phyloP scores from a whole-genome alignment of 805 yeast genomes.

The Starmerella riodocensis region DNA sequence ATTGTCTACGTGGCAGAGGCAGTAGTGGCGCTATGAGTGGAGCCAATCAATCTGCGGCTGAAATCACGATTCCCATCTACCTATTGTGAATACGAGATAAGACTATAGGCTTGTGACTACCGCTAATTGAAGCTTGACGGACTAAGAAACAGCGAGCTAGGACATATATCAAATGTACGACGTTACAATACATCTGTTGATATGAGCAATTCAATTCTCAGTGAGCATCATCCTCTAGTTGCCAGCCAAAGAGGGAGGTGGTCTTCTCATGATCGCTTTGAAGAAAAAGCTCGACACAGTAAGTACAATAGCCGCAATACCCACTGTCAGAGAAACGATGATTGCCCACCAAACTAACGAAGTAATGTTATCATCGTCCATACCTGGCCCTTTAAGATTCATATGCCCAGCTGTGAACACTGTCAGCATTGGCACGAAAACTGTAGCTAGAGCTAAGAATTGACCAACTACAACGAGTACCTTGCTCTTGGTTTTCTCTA shows the following conservation, averaged over 20 bases:
- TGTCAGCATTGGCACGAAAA: conserved; percentile 5
- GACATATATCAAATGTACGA: too few species aligned
- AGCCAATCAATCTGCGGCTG: too few species aligned
- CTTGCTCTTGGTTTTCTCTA: conserved; percentile 5
- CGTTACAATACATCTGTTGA: too few species aligned
- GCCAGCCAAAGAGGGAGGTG: not conserved
- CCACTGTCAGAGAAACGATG: not conserved
- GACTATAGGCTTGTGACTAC: too few species aligned
- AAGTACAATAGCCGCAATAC: not conserved
- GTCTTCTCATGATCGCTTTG: not conserved
- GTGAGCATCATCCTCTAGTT: too few species aligned
- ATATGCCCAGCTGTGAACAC: conserved; percentile 8
- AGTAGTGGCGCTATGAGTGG: too few species aligned
- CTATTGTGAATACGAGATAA: too few species aligned
- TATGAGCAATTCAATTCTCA: too few species aligned
- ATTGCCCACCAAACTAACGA: not conserved
- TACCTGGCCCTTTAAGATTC: conserved; percentile 6
- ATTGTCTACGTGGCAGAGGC: too few species aligned
- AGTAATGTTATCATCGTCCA: not conserved
- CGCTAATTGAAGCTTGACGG: too few species aligned
- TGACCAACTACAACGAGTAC: conserved; percentile 2
- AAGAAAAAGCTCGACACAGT: not conserved
- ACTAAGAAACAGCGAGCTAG: too few species aligned
- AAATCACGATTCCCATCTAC: too few species aligned
- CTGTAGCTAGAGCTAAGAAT: conserved; percentile 4